phyloP scores from a whole-genome alignment of 2,329 filamentous ascomycete genomes.

The Chaetothyriales sp. region DNA sequence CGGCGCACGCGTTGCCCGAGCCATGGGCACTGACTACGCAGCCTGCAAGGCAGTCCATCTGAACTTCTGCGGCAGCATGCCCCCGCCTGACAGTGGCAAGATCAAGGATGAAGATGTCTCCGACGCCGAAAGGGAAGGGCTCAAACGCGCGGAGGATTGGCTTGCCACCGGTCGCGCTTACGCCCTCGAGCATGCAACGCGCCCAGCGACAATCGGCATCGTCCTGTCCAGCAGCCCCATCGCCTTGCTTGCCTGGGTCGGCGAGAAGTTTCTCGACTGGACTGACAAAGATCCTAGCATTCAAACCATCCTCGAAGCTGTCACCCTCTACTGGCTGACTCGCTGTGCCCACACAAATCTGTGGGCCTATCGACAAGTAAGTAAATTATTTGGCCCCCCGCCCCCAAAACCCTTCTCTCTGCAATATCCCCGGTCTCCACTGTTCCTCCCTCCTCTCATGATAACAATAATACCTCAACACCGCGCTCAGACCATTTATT shows the following conservation, averaged over 20 bases:
- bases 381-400: background rate
- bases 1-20: slow-evolving; percentile 32
- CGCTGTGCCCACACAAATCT: slow-evolving; percentile 24
- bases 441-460: too few species aligned
- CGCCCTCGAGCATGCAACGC: slow-evolving; percentile 38
- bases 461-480: too few species aligned
- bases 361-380: slow-evolving; percentile 20
- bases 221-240: slow-evolving; percentile 41
- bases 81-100: background rate
- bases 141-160: slow-evolving; percentile 30
- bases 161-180: slow-evolving; percentile 35
- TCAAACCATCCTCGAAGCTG: slow-evolving; percentile 23
- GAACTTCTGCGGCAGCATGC: background rate
- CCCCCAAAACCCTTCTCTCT: background rate
- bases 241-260: slow-evolving; percentile 41
- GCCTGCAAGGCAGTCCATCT: slow-evolving; percentile 13
- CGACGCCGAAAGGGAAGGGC: slow-evolving; percentile 23
- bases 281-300: slow-evolving; percentile 22
- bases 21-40: slow-evolving; percentile 28
- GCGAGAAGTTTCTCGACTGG: slow-evolving; percentile 28
- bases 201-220: slow-evolving; percentile 43
- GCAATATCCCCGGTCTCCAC: background rate
- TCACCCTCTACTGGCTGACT: slow-evolving; percentile 28
- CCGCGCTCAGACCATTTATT: background rate
- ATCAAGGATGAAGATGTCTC: slow-evolving; percentile 1